Base-by-base conservation (phyloP, 169 alveolate genomes). In the Cyclospora cayetanensis region DNA sequence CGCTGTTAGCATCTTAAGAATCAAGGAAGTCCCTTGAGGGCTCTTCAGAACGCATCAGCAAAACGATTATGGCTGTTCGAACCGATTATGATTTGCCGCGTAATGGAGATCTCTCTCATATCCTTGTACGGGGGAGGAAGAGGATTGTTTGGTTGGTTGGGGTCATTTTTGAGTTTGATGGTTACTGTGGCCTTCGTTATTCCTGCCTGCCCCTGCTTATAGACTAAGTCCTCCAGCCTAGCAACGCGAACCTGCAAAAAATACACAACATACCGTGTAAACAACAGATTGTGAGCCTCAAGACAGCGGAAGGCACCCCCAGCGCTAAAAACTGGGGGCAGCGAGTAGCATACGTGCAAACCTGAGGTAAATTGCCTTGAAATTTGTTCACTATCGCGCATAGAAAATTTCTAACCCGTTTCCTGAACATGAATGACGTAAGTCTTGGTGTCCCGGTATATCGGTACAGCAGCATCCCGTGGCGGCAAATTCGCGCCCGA, bases 141-240 rank as follows among this genome's bases (percentile, higher is more conserved):
- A n/a, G 96, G 97, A 77, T 95, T 95, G 82, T 91, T 96, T 22
- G 68, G n/a, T 43, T 60, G 80, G 46, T 60, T 12, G 90, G 97
- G 97, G 65, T 93, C 94, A 85, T 97, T 99, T 93, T 99, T 98
- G 94, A 99, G 98, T 42, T 96, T 94, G 18, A 98, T 96, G 12
- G 99, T 98, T n/a, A 99, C 99, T 50, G 98, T 97, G 9, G 99
- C 99, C 93, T 98, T 98, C 42, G 99, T 98, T 43, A 99, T 97
- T 34, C 99, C 99, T 0, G 99, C 99, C 90, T 98, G 99, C 18
- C 99, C 99, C 90, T 98, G 98, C 94, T 98, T 98, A 95, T 99
- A 99, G 29, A 99, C 98, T 88, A 99, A 96, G 94, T 99, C 99
- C 93, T 98, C 98, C 80, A 98, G 93, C 91, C 97, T 98, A 80